Percentiles rank a stretch among this genome's conserved stretches.
Conservation (phyloP, 805 yeast species). For the Yarrowia keelungensis region DNA sequence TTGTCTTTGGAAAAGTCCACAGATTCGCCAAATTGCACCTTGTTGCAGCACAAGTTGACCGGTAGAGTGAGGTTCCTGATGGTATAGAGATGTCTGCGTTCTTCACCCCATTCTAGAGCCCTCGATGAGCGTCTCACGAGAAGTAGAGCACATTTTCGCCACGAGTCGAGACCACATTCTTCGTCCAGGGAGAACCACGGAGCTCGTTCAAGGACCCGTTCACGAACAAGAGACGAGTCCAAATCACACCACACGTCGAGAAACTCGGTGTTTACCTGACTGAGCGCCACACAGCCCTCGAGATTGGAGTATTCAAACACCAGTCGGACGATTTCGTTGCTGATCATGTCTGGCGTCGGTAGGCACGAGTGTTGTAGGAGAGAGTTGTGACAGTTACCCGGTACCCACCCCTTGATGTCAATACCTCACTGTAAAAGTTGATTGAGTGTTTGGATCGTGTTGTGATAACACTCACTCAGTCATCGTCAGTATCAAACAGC, state of each 20-base stretch:
- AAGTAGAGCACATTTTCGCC: neutral
- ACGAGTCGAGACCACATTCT: neutral
- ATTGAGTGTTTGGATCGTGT: too few relatives aligned
- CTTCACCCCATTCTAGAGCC: neutral
- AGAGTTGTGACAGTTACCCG: too few relatives aligned
- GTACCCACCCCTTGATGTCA: too few relatives aligned
- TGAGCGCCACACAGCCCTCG: neutral
- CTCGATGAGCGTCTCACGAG: neutral
- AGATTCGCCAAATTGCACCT: neutral
- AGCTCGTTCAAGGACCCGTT: neutral
- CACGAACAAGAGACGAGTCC: neutral
- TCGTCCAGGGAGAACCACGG: neutral
- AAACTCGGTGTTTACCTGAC: too few relatives aligned
- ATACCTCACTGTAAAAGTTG: too few relatives aligned
- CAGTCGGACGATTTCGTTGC: constrained; percentile 5
- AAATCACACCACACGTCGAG: neutral
- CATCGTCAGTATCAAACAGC: too few relatives aligned
- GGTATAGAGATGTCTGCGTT: neutral
- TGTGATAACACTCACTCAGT: too few relatives aligned
- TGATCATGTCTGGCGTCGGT: neutral
- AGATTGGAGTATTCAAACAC: constrained; percentile 1
- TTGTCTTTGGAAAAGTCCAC: neutral
- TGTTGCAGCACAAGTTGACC: neutral
- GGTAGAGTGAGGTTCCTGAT: neutral
- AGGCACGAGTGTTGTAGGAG: too few relatives aligned